These are phyloP conservation scores for Medicago lupulina DNA, from an alignment of 306 rosid species.

Conservation along the genomic window DNA sequence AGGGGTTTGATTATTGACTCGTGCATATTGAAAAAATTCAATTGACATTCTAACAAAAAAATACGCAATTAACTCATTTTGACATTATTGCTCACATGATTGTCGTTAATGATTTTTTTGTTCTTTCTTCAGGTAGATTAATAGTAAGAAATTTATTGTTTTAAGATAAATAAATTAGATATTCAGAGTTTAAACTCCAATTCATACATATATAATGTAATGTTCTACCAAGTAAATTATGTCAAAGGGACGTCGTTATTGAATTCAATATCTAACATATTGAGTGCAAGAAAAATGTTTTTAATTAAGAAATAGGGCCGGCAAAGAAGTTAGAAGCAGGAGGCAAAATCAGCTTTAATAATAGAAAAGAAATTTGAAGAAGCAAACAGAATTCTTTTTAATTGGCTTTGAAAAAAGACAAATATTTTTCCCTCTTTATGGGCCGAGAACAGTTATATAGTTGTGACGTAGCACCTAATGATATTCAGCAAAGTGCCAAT, in stretches of 20 bases:
- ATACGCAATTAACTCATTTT: background rate
- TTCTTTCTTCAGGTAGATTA: too few species aligned
- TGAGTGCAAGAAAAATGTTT: background rate
- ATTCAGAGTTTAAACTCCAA: too few species aligned
- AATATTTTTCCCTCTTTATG: background rate
- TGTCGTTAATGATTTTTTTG: too few species aligned
- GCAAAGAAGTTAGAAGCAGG: background rate
- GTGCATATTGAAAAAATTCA: too few species aligned
- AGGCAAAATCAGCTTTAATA: background rate
- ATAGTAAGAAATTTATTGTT: too few species aligned
- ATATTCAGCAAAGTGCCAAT: background rate
- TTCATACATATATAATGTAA: too few species aligned
- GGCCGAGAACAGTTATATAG: background rate
- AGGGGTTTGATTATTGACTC: too few species aligned
- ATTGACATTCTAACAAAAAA: too few species aligned
- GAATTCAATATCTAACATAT: background rate
- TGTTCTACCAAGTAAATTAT: too few species aligned
- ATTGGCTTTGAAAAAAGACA: background rate
- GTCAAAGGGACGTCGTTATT: too few species aligned
- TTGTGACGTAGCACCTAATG: background rate
- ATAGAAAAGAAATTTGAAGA: background rate
- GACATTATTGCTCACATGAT: too few species aligned
- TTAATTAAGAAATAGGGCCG: background rate
- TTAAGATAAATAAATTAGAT: too few species aligned
- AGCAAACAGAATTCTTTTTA: background rate